These are phyloP conservation scores for Xylaria sp. DNA, from an alignment of 2,329 filamentous ascomycete species.

Conservation along the genomic window DNA sequence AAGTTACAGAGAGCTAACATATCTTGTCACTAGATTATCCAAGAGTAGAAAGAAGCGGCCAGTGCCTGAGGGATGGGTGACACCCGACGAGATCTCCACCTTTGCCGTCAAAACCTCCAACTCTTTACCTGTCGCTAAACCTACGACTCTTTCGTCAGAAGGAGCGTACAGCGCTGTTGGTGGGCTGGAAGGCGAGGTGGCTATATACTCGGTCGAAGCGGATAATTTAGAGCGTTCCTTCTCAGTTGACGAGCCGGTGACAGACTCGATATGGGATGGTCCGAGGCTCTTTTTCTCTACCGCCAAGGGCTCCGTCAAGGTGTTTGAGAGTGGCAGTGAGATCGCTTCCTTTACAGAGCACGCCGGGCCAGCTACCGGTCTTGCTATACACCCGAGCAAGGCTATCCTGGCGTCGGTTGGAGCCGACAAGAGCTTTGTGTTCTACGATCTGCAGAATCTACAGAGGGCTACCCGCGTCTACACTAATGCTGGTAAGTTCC, in stretches of 20 bases:
- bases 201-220: conserved; percentile 75
- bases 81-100: conserved; percentile 68
- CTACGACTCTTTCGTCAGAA: conserved; percentile 56
- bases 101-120: conserved; percentile 54
- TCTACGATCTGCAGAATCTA: conserved; percentile 78
- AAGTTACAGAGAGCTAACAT: conserved; percentile 30
- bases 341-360: conserved; percentile 77
- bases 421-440: conserved; percentile 87
- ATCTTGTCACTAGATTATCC: conserved; percentile 66
- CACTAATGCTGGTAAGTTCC: conserved; percentile 74
- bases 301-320: conserved; percentile 76
- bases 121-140: conserved; percentile 53
- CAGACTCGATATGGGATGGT: conserved; percentile 67
- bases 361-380: conserved; percentile 76
- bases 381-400: conserved; percentile 83
- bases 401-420: conserved; percentile 86
- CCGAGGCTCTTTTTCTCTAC: conserved; percentile 75
- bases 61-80: conserved; percentile 84
- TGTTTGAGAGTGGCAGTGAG: conserved; percentile 75
- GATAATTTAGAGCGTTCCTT: conserved; percentile 71
- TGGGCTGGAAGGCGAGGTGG: conserved; percentile 74
- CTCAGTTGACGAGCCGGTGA: conserved; percentile 71
- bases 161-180: conserved; percentile 75
- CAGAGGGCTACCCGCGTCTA: conserved; percentile 79
- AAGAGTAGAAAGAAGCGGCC: conserved; percentile 89